A percentile compares a stretch with the other conserved stretches of the same genome.
phyloP scores from a whole-genome alignment of 164 flowering plant species.

The Vitis rupestris region DNA sequence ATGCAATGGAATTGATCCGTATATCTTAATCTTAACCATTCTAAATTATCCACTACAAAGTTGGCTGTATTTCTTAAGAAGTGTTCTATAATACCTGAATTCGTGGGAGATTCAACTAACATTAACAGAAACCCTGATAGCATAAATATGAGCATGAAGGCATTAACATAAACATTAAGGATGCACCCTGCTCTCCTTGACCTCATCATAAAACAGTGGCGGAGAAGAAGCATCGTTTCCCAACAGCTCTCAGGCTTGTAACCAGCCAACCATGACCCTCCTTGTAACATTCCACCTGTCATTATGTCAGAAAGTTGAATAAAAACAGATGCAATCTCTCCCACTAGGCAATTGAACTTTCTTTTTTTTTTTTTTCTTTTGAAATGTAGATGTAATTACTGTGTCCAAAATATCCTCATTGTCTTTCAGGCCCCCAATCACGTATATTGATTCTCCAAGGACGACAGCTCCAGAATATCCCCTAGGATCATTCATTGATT shows the following conservation, averaged over 20 bases:
- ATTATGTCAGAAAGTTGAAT: neutral
- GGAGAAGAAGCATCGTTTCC: conserved; percentile 39
- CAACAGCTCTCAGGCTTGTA: conserved; percentile 25
- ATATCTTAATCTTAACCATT: too few species aligned
- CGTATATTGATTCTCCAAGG: conserved; percentile 23
- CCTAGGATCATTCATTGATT: conserved; percentile 34
- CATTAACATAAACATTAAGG: too few species aligned
- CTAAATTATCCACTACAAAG: too few species aligned
- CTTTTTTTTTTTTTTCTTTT: too few species aligned
- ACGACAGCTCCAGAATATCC: conserved; percentile 33
- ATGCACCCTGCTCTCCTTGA: too few species aligned
- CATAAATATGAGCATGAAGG: too few species aligned
- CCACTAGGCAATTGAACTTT: too few species aligned
- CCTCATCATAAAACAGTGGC: conserved; percentile 26
- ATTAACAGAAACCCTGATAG: too few species aligned
- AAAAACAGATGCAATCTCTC: too few species aligned
- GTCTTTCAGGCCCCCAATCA: conserved; percentile 36
- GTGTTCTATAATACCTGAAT: too few species aligned
- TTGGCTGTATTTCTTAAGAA: too few species aligned
- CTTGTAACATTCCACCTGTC: conserved; percentile 41
- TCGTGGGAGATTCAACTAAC: neutral
- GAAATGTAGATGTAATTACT: conserved; percentile 14
- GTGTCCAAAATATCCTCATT: conserved; percentile 17
- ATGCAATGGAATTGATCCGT: too few species aligned
- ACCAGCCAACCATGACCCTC: conserved; percentile 40